These are phyloP conservation scores for Fraxinus cuspidata DNA, from an alignment of 257 asterid species.

Conservation along the genomic window DNA sequence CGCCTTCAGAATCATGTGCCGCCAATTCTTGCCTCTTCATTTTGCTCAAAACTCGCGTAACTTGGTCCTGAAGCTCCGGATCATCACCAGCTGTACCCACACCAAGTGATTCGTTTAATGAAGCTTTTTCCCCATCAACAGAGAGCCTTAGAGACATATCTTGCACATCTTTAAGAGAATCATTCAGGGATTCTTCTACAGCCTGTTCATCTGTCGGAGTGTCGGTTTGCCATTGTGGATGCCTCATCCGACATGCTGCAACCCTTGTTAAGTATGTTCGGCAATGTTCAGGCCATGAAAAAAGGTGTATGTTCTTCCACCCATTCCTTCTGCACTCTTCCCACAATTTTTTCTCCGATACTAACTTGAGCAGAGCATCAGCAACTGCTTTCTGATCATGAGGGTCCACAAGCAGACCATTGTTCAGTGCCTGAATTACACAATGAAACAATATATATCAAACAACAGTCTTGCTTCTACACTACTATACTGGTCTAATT, in stretches of 20 bases:
- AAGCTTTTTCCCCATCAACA: slow-evolving; percentile 47
- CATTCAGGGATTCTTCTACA: slow-evolving; percentile 45
- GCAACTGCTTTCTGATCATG: slow-evolving; percentile 51
- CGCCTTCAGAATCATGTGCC: slow-evolving; percentile 25
- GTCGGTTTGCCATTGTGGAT: slow-evolving; percentile 56
- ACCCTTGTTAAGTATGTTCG: slow-evolving; percentile 48
- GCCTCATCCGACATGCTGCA: slow-evolving; percentile 59
- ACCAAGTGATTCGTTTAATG: slow-evolving; percentile 38
- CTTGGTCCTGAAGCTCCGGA: slow-evolving; percentile 40
- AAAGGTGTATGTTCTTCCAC: slow-evolving; percentile 58
- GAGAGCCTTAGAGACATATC: slow-evolving; percentile 56
- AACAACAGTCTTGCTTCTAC: no score
- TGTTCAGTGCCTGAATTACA: slow-evolving; percentile 42
- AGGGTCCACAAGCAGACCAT: slow-evolving; percentile 55
- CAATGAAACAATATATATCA: not conserved
- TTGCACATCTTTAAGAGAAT: slow-evolving; percentile 49
- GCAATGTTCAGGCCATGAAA: slow-evolving; percentile 63
- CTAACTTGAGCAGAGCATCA: slow-evolving; percentile 53
- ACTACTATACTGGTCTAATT: no score
- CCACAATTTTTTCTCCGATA: slow-evolving; percentile 57
- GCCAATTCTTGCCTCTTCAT: slow-evolving; percentile 40
- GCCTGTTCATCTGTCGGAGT: slow-evolving; percentile 41
- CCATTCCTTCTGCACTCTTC: slow-evolving; percentile 53
- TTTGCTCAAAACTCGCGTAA: slow-evolving; percentile 41
- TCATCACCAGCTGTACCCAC: slow-evolving; percentile 28